Evolutionary conservation across 805 yeast species (phyloP).

Genomic region (Suhomyces faveliae): DNA sequence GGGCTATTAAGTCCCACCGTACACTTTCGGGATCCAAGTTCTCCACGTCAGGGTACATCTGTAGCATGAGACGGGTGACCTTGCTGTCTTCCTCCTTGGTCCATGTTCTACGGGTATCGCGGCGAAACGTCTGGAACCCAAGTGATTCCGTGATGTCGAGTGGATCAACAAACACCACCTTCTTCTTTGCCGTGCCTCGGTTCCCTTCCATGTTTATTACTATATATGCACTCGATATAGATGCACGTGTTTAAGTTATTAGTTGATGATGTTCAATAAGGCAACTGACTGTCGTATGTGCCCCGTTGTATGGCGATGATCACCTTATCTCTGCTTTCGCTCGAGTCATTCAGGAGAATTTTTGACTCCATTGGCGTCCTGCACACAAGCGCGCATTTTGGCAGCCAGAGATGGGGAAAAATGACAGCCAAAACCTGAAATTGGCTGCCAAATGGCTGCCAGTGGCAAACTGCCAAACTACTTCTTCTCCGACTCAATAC

Average conservation of each 20-base stretch:
- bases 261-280: no score
- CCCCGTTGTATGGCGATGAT: no score
- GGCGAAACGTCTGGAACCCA: conserved; percentile 71
- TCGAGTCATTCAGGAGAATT: not conserved
- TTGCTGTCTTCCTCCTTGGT: conserved; percentile 66
- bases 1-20: conserved; percentile 62
- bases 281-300: no score
- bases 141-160: conserved; percentile 64
- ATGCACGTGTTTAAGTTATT: no score
- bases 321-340: no score
- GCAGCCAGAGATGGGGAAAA: no score
- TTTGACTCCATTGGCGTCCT: not conserved
- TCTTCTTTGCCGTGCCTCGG: conserved; percentile 5
- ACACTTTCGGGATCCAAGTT: conserved; percentile 40
- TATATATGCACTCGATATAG: not conserved
- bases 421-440: no score
- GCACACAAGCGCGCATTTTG: no score
- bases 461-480: no score
- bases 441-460: not conserved
- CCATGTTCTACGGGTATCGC: conserved; percentile 70
- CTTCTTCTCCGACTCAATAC: conserved; percentile 9
- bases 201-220: conserved; percentile 2
- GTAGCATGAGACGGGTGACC: conserved; percentile 43
- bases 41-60: conserved; percentile 25
- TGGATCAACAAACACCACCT: conserved; percentile 43